phyloP scores from a whole-genome alignment of 2,329 filamentous ascomycete species.

The Aspergillus spinulosporus region DNA sequence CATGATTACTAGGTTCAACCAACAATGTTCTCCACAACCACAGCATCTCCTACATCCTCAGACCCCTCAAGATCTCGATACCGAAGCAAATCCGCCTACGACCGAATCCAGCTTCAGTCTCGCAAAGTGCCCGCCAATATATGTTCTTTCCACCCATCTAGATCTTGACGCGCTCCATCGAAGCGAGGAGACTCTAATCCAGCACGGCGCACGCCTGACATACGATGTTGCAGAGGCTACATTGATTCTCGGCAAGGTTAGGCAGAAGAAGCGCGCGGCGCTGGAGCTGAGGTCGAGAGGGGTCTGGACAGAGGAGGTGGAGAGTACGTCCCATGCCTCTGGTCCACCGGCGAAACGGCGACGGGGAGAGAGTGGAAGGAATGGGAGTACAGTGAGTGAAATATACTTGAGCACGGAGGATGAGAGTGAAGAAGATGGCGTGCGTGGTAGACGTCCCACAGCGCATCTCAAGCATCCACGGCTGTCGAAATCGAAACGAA shows the following conservation, averaged over 20 bases:
- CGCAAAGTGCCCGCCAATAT: constrained; percentile 62
- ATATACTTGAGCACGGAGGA: constrained; percentile 36
- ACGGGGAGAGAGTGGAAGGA: constrained; percentile 17
- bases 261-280: constrained; percentile 66
- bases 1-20: background rate
- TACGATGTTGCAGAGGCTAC: constrained; percentile 70
- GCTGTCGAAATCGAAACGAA: background rate
- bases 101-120: constrained; percentile 25
- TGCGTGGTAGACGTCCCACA: constrained; percentile 14
- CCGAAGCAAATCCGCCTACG: background rate
- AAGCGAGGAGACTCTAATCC: constrained; percentile 64
- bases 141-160: constrained; percentile 71
- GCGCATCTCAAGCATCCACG: constrained; percentile 14
- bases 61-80: background rate
- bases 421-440: constrained; percentile 30
- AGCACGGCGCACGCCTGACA: constrained; percentile 60
- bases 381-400: constrained; percentile 14
- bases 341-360: constrained; percentile 32
- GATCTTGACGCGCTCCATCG: constrained; percentile 61
- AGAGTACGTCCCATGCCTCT: background rate
- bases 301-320: constrained; percentile 51
- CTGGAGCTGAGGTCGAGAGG: constrained; percentile 74
- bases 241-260: constrained; percentile 72
- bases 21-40: constrained; percentile 22
- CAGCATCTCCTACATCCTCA: constrained; percentile 18